Evolutionary conservation across 352 stramenopile genomes (phyloP), one percentile per base, ranked within the genome.

Genomic region (Globisporangium cystogenes): DNA sequence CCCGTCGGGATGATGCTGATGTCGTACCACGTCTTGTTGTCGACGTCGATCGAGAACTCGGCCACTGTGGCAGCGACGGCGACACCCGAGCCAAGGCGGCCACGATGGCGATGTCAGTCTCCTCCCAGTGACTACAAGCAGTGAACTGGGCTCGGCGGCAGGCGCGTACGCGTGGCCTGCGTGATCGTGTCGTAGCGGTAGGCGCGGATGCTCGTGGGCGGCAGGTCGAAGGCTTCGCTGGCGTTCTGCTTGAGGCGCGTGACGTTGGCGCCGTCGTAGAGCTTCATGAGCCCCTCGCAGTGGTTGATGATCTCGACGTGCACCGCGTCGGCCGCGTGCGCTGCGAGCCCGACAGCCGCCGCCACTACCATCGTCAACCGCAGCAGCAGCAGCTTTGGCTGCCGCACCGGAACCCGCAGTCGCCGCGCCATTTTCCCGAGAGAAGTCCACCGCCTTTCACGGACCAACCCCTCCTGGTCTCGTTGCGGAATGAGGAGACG

Each of bases 1-100:
- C 81, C 76, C 3, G 81, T 88, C 0, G 81, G 77, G 59, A 92
- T 89, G 68, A 77, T 85, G 44, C 74, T 87, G 55, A 92, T 92
- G 50, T 90, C 81, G 46, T 56, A 80, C 76, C 81, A 90, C 18
- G 59, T n/a, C 18, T n/a, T 79, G 31, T n/a, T n/a, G n/a, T 64
- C 72, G 36, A 67, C 73, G 35, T 74, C 64, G 15, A 31, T 61
- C 3, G 81, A 89, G 53, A 91, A 86, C 55, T 91, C 81, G 14
- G 70, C 77, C 33, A 88, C 75, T 86, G n/a, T n/a, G n/a, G n/a
- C n/a, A n/a, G n/a, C n/a, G n/a, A n/a, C n/a, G n/a, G n/a, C n/a
- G n/a, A n/a, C n/a, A n/a, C n/a, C n/a, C n/a, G n/a, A n/a, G n/a
- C n/a, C n/a, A n/a, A n/a, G n/a, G n/a, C n/a, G n/a, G n/a, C n/a